Conservation (phyloP, 495 filamentous ascomycete genomes). For the Patellaria atrata region DNA sequence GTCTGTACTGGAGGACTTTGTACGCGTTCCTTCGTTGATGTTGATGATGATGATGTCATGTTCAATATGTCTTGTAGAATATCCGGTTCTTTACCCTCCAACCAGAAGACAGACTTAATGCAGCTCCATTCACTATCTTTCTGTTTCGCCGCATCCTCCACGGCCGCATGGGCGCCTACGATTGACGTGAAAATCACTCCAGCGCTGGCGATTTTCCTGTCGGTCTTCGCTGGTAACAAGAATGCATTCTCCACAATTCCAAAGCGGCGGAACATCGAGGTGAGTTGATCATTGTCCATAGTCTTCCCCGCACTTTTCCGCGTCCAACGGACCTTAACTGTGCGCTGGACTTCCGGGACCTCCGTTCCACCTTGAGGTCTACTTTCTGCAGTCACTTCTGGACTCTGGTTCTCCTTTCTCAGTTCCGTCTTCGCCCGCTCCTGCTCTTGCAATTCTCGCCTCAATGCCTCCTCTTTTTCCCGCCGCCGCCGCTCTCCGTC, state of each 20-base stretch:
- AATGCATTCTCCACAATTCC: constrained; percentile 41
- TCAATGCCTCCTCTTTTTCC: constrained; percentile 25
- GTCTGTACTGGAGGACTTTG: constrained; percentile 14
- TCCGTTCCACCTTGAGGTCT: constrained; percentile 26
- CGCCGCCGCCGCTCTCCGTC: constrained; percentile 36
- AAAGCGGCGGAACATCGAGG: constrained; percentile 35
- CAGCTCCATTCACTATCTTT: too few relatives aligned
- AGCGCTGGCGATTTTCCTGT: constrained; percentile 38
- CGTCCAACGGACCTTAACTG: constrained; percentile 44
- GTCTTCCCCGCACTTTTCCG: constrained; percentile 33
- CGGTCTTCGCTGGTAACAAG: constrained; percentile 39
- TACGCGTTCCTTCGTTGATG: too few relatives aligned
- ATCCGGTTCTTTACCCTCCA: constrained; percentile 34
- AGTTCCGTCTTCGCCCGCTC: constrained; percentile 32
- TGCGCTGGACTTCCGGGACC: constrained; percentile 43
- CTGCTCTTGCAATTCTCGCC: constrained; percentile 34
- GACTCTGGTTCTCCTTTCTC: constrained; percentile 25
- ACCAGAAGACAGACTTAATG: constrained; percentile 47
- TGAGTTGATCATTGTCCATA: constrained; percentile 33
- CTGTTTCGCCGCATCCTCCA: constrained; percentile 37
- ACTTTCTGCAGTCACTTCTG: constrained; percentile 6
- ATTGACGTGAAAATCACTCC: constrained; percentile 43
- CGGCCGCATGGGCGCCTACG: constrained; percentile 45
- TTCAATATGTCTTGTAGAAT: too few relatives aligned
- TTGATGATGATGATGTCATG: too few relatives aligned